A percentile compares a stretch with the other conserved stretches of the same genome.
Conservation (phyloP, 2,329 filamentous ascomycete genomes). For the Daldinia eschscholtzii region DNA sequence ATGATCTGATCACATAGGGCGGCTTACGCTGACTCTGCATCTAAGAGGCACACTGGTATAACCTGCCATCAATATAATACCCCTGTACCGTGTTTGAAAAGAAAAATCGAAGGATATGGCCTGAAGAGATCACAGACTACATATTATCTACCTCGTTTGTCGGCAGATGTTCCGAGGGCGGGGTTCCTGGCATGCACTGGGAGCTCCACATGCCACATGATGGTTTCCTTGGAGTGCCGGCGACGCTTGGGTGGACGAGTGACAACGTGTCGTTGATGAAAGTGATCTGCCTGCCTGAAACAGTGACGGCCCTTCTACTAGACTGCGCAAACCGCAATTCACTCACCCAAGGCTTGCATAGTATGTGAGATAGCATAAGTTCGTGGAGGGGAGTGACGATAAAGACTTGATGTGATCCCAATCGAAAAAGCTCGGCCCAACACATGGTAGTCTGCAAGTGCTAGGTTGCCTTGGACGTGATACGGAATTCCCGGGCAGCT, state of each 20-base stretch:
- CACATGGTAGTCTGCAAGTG: slow-evolving; percentile 35
- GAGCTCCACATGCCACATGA: slow-evolving; percentile 45
- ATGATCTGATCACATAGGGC: slow-evolving; percentile 47
- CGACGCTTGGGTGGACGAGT: slow-evolving; percentile 36
- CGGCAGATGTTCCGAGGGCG: slow-evolving; percentile 45
- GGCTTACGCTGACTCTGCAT: slow-evolving; percentile 45
- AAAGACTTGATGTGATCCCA: slow-evolving; percentile 36
- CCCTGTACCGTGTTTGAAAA: slow-evolving; percentile 31
- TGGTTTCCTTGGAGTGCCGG: slow-evolving; percentile 35
- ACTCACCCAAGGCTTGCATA: slow-evolving; percentile 41
- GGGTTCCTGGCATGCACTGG: slow-evolving; percentile 36
- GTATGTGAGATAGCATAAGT: slow-evolving; percentile 36
- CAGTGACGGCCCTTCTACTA: slow-evolving; percentile 38
- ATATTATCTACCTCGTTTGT: slow-evolving; percentile 31
- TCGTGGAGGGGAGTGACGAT: slow-evolving; percentile 48
- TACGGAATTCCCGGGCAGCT: slow-evolving; percentile 40
- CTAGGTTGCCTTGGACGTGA: slow-evolving; percentile 34
- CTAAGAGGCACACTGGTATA: slow-evolving; percentile 40
- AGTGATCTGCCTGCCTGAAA: slow-evolving; percentile 47
- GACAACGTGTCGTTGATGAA: slow-evolving; percentile 42
- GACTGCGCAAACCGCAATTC: slow-evolving; percentile 37
- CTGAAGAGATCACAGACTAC: slow-evolving; percentile 23
- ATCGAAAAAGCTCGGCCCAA: slow-evolving; percentile 40
- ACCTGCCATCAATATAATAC: slow-evolving; percentile 29
- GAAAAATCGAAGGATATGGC: slow-evolving; percentile 17